Percentiles rank a stretch among this genome's conserved stretches.
These are phyloP conservation scores for Aspergillus fructus DNA, from an alignment of 2,329 filamentous ascomycete genomes.

Conservation along the genomic window DNA sequence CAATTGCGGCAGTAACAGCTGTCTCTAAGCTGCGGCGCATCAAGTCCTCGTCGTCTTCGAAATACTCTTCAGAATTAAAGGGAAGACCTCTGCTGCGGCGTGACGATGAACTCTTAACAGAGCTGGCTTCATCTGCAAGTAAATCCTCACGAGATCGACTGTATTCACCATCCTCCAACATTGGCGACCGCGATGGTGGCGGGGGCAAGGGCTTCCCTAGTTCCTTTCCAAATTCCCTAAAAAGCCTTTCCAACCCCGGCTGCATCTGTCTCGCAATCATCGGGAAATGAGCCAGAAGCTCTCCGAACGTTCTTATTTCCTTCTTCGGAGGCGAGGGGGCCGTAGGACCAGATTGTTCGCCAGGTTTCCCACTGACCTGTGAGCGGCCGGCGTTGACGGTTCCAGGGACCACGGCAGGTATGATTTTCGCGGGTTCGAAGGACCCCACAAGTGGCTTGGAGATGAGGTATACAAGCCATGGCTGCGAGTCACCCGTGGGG, in stretches of 20 bases:
- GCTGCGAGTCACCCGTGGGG: slow-evolving; percentile 81
- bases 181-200: slow-evolving; percentile 54
- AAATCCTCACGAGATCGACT: slow-evolving; percentile 29
- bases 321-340: slow-evolving; percentile 63
- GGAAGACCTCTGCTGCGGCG: slow-evolving; percentile 42
- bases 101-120: slow-evolving; percentile 35
- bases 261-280: slow-evolving; percentile 98
- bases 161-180: slow-evolving; percentile 57
- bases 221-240: slow-evolving; percentile 82
- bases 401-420: slow-evolving; percentile 60
- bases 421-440: slow-evolving; percentile 73
- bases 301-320: slow-evolving; percentile 85
- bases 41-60: slow-evolving; percentile 86
- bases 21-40: slow-evolving; percentile 89
- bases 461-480: slow-evolving; percentile 97
- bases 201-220: slow-evolving; percentile 82
- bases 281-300: slow-evolving; percentile 86
- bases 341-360: slow-evolving; percentile 39
- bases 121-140: slow-evolving; percentile 40
- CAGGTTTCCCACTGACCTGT: slow-evolving; percentile 24
- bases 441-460: slow-evolving; percentile 81
- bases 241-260: slow-evolving; percentile 80
- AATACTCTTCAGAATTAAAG: slow-evolving; percentile 65
- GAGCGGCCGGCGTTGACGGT: slow-evolving; percentile 31
- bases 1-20: slow-evolving; percentile 88